Conservation (phyloP, 2,329 filamentous ascomycete genomes). For the Cercospora citrullina region DNA sequence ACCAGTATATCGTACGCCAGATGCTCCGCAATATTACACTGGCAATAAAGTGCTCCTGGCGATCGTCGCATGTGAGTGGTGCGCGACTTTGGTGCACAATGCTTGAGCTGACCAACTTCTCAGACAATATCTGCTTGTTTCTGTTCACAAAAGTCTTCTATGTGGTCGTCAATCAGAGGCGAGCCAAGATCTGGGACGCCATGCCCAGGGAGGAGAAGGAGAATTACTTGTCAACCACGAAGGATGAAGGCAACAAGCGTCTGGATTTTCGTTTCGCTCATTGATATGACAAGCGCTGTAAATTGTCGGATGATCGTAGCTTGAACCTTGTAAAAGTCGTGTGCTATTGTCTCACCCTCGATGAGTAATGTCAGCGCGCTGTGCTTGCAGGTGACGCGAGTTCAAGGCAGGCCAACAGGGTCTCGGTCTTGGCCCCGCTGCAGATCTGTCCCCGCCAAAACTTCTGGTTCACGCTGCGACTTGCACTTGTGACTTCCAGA, state of each 20-base stretch:
- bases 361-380: not conserved
- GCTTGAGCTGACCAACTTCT: slow-evolving; percentile 19
- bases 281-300: not conserved
- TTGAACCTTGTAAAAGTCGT: not conserved
- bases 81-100: not conserved
- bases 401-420: not conserved
- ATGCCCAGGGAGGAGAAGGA: slow-evolving; percentile 53
- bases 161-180: slow-evolving; percentile 48
- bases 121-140: slow-evolving; percentile 53
- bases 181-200: slow-evolving; percentile 48
- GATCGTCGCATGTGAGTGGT: slow-evolving; percentile 40
- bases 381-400: not conserved
- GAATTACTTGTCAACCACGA: slow-evolving; percentile 48
- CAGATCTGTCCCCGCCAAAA: not conserved
- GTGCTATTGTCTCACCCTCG: not conserved
- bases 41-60: slow-evolving; percentile 58
- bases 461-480: not conserved
- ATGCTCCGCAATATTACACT: slow-evolving; percentile 55
- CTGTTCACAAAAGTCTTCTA: slow-evolving; percentile 57
- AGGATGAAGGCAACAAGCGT: slow-evolving; percentile 44
- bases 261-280: slow-evolving; percentile 44
- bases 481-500: not conserved
- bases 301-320: not conserved
- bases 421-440: not conserved
- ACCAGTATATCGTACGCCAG: slow-evolving; percentile 55